Percentiles rank a stretch among this genome's conserved stretches.
Evolutionary conservation across 2,329 filamentous ascomycete species (phyloP).

Genomic region (Epichloe hybrida): DNA sequence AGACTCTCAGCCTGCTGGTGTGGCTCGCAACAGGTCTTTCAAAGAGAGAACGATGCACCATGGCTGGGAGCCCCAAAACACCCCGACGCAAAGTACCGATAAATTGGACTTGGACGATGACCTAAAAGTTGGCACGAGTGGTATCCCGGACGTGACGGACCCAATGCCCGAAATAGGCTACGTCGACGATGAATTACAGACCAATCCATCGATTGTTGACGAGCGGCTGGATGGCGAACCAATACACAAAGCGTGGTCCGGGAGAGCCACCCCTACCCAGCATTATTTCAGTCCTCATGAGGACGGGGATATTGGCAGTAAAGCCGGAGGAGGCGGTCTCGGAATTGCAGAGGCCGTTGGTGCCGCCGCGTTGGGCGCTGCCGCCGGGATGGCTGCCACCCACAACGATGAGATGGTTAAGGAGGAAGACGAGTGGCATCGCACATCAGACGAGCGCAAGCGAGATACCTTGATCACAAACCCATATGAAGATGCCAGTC

Average conservation of each 20-base stretch:
- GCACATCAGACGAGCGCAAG: slow-evolving; percentile 49
- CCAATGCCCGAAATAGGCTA: slow-evolving; percentile 70
- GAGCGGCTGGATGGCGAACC: slow-evolving; percentile 49
- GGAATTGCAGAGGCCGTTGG: slow-evolving; percentile 38
- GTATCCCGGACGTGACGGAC: slow-evolving; percentile 53
- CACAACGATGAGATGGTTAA: slow-evolving; percentile 42
- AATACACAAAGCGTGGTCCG: slow-evolving; percentile 36
- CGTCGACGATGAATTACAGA: slow-evolving; percentile 54
- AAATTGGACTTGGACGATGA: slow-evolving; percentile 38
- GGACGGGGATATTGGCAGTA: slow-evolving; percentile 17
- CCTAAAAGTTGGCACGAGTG: slow-evolving; percentile 52
- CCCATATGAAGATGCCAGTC: slow-evolving; percentile 52
- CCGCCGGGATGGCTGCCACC: slow-evolving; percentile 29
- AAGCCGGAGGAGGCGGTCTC: slow-evolving; percentile 17
- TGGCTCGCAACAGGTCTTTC: slow-evolving; percentile 49
- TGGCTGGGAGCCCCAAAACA: slow-evolving; percentile 39
- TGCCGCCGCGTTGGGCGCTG: slow-evolving; percentile 38
- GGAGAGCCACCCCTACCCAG: slow-evolving; percentile 37
- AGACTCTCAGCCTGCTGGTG: slow-evolving; percentile 34
- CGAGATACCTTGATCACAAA: slow-evolving; percentile 54
- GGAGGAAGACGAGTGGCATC: slow-evolving; percentile 50
- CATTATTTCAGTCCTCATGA: slow-evolving; percentile 16
- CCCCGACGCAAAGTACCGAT: slow-evolving; percentile 46
- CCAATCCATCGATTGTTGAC: slow-evolving; percentile 73
- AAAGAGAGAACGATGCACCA: slow-evolving; percentile 46